Evolutionary conservation across 1,284 basidiomycete genomes (phyloP), one percentile per base, ranked within the genome.

Genomic region (Puccinia triticina): DNA sequence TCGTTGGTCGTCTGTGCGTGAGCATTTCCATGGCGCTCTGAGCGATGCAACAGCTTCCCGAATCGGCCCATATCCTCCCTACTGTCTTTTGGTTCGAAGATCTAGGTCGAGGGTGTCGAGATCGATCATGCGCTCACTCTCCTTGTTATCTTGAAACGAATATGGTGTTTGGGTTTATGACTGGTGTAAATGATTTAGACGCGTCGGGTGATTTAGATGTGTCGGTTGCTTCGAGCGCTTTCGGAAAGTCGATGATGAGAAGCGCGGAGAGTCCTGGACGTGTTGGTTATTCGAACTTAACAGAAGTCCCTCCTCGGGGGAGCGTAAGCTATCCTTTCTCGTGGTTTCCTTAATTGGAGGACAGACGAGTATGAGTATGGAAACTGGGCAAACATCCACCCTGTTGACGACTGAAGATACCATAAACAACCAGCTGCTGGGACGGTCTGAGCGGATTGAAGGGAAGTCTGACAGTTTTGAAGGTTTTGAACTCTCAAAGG

Each of bases 311-410:
- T n/a, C n/a, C n/a, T n/a, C n/a, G n/a, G n/a, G n/a, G n/a, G n/a
- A n/a, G n/a, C n/a, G n/a, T n/a, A n/a, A n/a, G n/a, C n/a, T n/a
- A n/a, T 48, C 43, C 43, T 69, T 69, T 69, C 66, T 69, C 66
- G 40, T 18, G 66, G 66, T 69, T 69, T 69, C 66, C 66, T 69
- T 48, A 69, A 48, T n/a, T 48, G 43, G 66, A 69, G 43, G 66
- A 69, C 34, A 29, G n/a, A 48, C 43, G 26, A 37, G 23, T 48
- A 69, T 26, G 43, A 26, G 23, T 26, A 48, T 69, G 43, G 66
- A 69, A 69, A 29, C 66, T 69, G 43, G 43, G 26, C 66, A 69
- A 69, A 69, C 66, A 69, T 69, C 66, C 66, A 69, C 40, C n/a
- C 66, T 69, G 66, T 69, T 32, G 26, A 48, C 66, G 66, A 69